Evolutionary conservation across 2,329 filamentous ascomycete genomes (phyloP), one percentile per base, ranked within the genome.

Genomic region (Colletotrichum echinochloae): DNA sequence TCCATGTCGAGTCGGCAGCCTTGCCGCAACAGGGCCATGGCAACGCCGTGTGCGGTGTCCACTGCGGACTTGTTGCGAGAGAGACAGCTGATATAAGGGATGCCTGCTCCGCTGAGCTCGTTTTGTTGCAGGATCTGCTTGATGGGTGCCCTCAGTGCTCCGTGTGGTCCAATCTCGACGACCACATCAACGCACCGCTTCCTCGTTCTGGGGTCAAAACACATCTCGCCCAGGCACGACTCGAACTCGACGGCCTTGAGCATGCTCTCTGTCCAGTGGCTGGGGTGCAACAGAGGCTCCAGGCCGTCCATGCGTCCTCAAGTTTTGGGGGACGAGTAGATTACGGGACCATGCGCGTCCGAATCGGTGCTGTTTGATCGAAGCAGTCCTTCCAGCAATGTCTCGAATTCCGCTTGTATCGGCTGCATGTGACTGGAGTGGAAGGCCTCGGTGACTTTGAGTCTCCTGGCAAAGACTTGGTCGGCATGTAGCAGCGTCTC

Each of bases 61-160:
- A 85, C 83, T 1, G 84, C 83, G 57, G 86, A 80, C 59, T 86
- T 84, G n/a, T 86, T 84, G 39, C 88, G 84, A 2, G 86, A 74
- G 2, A 92, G 83, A 0, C 80, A 78, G 0, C 83, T 80, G 9
- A 78, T 76, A 66, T 86, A 86, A 1, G 80, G 78, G 54, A 84
- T 77, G 65, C 82, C 82, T 56, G 79, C 77, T 0, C 81, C 81
- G 4, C 52, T 44, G 18, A 49, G 59, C 79, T 30, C 57, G 16
- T 30, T 26, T 3, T 33, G 18, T 30, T 41, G 28, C 37, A 66
- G 44, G 23, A 66, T 66, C 20, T 66, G 44, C 7, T 33, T 44
- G 20, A 66, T 48, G 5, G 63, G 63, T 6, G 30, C 63, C 33
- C 30, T 46, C 33, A 66, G 35, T 18, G 63, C 55, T 18, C 55